Percentiles rank a stretch among this genome's conserved stretches.
These are phyloP conservation scores for Starmerella cellae DNA, from an alignment of 805 yeast genomes.

Conservation along the genomic window DNA sequence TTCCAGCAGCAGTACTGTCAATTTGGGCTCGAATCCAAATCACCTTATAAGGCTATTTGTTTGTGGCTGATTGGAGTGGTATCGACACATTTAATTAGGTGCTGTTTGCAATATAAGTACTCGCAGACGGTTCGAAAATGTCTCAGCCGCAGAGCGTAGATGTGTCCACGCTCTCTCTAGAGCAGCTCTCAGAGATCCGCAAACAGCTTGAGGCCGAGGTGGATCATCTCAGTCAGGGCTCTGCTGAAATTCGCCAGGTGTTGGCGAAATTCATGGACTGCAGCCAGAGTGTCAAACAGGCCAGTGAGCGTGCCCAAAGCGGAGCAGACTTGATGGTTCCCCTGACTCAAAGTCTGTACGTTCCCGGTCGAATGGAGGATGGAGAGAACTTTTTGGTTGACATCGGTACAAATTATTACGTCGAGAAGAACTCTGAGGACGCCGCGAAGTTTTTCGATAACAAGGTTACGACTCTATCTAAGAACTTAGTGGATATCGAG, in stretches of 20 bases:
- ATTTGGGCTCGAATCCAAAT: too few species aligned
- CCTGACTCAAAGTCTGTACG: constrained; percentile 72
- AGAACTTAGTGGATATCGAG: constrained; percentile 61
- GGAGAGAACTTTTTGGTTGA: constrained; percentile 70
- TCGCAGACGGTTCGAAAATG: too few species aligned
- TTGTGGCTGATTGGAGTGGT: too few species aligned
- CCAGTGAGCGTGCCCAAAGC: constrained; percentile 33
- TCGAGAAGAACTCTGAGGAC: constrained; percentile 59
- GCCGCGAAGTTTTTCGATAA: constrained; percentile 58
- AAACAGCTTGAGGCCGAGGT: constrained; percentile 73
- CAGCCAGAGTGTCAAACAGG: constrained; percentile 48
- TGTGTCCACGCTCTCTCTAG: constrained; percentile 43
- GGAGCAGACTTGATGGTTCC: constrained; percentile 61
- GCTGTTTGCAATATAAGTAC: too few species aligned
- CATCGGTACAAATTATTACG: constrained; percentile 91
- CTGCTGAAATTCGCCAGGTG: constrained; percentile 72
- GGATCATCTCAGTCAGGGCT: constrained; percentile 71
- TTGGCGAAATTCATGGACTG: constrained; percentile 73
- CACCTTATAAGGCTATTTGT: too few species aligned
- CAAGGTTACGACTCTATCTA: constrained; percentile 57
- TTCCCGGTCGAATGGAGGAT: constrained; percentile 66
- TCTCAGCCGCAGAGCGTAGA: constrained; percentile 8
- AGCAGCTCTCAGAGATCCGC: constrained; percentile 73
- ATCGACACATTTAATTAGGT: too few species aligned
- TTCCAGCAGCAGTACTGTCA: too few species aligned